Evolutionary conservation across 495 filamentous ascomycete genomes (phyloP), one percentile per base, ranked within the genome.

Genomic region (Tetracladium setigerum): DNA sequence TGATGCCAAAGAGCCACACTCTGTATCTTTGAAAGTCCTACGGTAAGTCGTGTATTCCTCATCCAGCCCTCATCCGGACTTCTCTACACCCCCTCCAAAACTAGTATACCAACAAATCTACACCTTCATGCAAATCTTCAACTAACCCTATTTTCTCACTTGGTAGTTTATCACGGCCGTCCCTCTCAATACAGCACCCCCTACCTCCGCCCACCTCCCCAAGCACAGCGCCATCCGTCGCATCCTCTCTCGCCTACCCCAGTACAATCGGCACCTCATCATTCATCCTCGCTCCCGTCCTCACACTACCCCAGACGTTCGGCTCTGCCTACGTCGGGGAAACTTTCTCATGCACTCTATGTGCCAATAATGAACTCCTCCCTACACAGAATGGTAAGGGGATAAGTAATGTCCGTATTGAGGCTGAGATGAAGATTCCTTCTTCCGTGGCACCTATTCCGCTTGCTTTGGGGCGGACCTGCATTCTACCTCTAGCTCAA

Each of bases 261-360:
- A 46, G 47, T 10, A 33, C 50, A 5, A 51, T 39, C 32, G 19
- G 36, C 15, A 49, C 46, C 13, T 24, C 53, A 22, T 11, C 19
- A 12, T 61, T 61, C 49, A 57, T 57, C 36, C 54, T 77, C 38
- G 65, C 63, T 11, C 72, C 75, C 0, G 79, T 81, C 41, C 75
- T 96, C 53, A 95, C 86, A n/a, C 80, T 97, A 3, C 92, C 92
- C 5, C 86, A 89, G 1, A 79, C 88, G 4, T 97, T 98, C 62
- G 92, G 89, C 44, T 87, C 86, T 9, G 89, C 90, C 41, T 96
- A 96, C 53, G 90, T 97, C 35, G 92, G 92, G 48, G 90, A 97
- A 69, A 89, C 86, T 1, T 98, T 98, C 64, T 79, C 79, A 41
- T 98, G 92, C 67, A 92, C 90, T 1, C 76, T 98, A 17, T 95